Percentiles rank a stretch among this genome's conserved stretches.
phyloP scores from a whole-genome alignment of 305 asterid genomes.

The Fraxinus dipetala region DNA sequence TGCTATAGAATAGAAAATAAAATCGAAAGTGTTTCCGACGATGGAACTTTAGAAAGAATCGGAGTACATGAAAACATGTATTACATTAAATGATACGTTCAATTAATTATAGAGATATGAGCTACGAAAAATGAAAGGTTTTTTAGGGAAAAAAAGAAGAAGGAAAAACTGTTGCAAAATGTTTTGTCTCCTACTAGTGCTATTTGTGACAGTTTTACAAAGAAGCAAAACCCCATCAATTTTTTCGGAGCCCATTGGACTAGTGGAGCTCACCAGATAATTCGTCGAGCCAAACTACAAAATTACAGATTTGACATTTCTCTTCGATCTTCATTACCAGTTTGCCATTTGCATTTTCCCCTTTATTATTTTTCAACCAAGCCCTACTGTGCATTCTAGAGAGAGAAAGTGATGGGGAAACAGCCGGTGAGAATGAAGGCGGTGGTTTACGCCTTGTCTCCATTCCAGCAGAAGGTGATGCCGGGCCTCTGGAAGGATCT shows the following conservation, averaged over 20 bases:
- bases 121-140: not conserved
- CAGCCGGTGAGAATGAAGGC: conserved; percentile 36
- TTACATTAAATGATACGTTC: not conserved
- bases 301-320: not conserved
- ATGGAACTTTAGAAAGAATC: no score
- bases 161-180: not conserved
- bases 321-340: not conserved
- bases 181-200: not conserved
- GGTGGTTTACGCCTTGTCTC: conserved; percentile 28
- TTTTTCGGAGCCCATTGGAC: not conserved
- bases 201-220: not conserved
- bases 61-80: not conserved
- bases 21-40: no score
- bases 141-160: no score
- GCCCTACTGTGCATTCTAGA: not conserved
- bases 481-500: conserved; percentile 31
- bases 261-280: not conserved
- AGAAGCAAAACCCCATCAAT: not conserved
- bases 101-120: not conserved
- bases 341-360: not conserved
- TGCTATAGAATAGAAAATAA: no score
- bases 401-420: conserved; percentile 24
- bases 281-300: not conserved
- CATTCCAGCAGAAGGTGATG: conserved; percentile 36
- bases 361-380: not conserved